phyloP scores from a whole-genome alignment of 1,139 yeast genomes.

The Candida sojae region DNA sequence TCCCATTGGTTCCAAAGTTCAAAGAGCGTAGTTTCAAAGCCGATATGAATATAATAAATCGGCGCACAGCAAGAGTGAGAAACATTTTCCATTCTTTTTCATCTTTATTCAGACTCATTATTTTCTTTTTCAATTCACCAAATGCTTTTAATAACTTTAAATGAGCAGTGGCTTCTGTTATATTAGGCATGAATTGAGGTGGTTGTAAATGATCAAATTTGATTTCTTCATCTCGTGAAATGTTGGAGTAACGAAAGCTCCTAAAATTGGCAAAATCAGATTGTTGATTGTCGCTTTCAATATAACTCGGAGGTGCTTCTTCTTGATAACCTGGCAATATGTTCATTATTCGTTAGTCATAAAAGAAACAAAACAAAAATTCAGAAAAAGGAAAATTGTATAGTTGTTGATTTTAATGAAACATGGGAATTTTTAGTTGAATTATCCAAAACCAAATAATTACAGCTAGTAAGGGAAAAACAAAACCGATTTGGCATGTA shows the following conservation, averaged over 20 bases:
- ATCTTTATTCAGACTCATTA: conserved; percentile 10
- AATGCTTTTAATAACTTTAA: conserved; percentile 34
- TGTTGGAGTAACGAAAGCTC: conserved; percentile 19
- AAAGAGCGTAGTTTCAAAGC: conserved; percentile 14
- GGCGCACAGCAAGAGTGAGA: conserved; percentile 28
- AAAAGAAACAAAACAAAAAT: too few relatives aligned
- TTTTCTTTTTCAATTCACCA: conserved; percentile 2
- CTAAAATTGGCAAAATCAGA: not conserved
- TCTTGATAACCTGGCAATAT: not conserved
- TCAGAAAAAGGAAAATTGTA: too few relatives aligned
- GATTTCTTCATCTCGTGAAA: not conserved
- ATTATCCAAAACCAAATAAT: too few relatives aligned
- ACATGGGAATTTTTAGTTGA: too few relatives aligned
- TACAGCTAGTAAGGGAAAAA: not conserved
- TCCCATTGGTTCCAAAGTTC: not conserved
- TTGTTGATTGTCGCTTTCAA: not conserved
- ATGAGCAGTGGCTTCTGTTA: conserved; percentile 22
- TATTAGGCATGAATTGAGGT: conserved; percentile 1
- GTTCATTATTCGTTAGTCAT: not conserved
- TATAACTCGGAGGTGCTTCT: too few relatives aligned
- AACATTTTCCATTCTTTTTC: conserved; percentile 33
- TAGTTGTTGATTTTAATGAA: too few relatives aligned
- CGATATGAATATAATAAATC: conserved; percentile 30
- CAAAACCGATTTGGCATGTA: too few relatives aligned
- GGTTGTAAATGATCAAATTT: not conserved